Conservation (phyloP, 441 rosid species). For the Bocquillonia castaneifolia region DNA sequence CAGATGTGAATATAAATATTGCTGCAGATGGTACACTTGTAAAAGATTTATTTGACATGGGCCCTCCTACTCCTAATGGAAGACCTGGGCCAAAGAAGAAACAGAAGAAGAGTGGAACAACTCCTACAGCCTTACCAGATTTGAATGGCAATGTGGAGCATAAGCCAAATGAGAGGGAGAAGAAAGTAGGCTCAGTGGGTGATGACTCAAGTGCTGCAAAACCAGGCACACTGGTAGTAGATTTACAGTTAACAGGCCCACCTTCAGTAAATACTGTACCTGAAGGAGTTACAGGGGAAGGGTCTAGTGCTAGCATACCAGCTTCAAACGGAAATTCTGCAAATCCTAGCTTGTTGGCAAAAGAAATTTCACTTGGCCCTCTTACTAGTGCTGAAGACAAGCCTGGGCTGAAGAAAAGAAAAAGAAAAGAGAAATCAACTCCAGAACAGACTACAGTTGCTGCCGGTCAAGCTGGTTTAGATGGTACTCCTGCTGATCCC, state of each 20-base stretch:
- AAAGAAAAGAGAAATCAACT: constrained; percentile 42
- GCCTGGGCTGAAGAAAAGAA: constrained; percentile 41
- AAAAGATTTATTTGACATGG: constrained; percentile 28
- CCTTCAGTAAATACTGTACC: constrained; percentile 26
- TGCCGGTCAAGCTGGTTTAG: constrained; percentile 52
- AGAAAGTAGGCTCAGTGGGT: constrained; percentile 24
- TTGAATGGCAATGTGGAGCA: constrained; percentile 42
- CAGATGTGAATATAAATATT: constrained; percentile 35
- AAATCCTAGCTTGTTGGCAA: constrained; percentile 2
- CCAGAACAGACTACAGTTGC: constrained; percentile 23
- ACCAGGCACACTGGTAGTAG: constrained; percentile 28
- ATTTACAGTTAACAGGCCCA: constrained; percentile 43
- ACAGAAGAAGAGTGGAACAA: constrained; percentile 18
- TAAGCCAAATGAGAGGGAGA: constrained; percentile 30
- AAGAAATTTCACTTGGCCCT: constrained; percentile 21
- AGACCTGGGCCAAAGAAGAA: constrained; percentile 25
- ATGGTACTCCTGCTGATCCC: constrained; percentile 39
- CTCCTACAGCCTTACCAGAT: constrained; percentile 38
- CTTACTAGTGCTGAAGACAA: constrained; percentile 26
- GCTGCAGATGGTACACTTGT: constrained; percentile 25
- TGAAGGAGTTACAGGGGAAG: constrained; percentile 23
- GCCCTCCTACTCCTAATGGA: constrained; percentile 23
- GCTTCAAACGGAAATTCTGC: constrained; percentile 27
- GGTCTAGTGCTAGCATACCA: constrained; percentile 27
- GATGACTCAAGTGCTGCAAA: constrained; percentile 23